Base-by-base conservation (phyloP, 352 stramenopile genomes). In the Phytopythium cucurbitacearum region DNA sequence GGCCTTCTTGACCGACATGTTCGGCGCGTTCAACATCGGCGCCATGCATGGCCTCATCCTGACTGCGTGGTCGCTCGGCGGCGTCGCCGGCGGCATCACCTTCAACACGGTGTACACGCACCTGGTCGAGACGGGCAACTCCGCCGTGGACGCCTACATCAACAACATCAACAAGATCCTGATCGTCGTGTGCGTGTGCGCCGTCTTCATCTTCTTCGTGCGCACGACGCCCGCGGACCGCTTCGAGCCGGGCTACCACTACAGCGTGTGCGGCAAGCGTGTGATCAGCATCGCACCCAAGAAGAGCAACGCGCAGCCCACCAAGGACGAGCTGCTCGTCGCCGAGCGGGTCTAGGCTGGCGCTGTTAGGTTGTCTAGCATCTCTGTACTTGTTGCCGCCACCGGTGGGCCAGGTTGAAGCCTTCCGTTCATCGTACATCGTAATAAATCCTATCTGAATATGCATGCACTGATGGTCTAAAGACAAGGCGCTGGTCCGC, bases 31-130 rank as follows among this genome's bases (percentile, higher is more conserved):
- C 56, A 91, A 94, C 68, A 89, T 91, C 47, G 83, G 79, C 16
- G 79, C 78, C 35, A 84, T 94, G 71, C 80, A 94, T 62, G 83
- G 83, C 3, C 65, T 89, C 48, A 86, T 90, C 56, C 57, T 94
- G 11, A 91, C 83, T 7, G 69, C 80, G 8, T 88, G 80, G 81
- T 88, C 78, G 1, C 76, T 91, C 12, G 77, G 74, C 38, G 81
- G 76, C 5, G 75, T 94, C 7, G 80, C 68, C 6, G 83, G 83
- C 8, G 81, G 81, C 15, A 70, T 91, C 50, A 76, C 60, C 7
- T 91, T 91, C 59, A 91, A 87, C 63, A 65, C 57, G 51, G 56
- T 67, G 42, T 91, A 78, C 71, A 67, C 73, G 36, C 49, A 48
- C 10, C 59, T 60, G 3, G 59, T 84, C 48, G 64, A 56, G 21